Evolutionary conservation across 2,329 filamentous ascomycete species (phyloP).

Genomic region (Arthrobotrys pseudoclavata): DNA sequence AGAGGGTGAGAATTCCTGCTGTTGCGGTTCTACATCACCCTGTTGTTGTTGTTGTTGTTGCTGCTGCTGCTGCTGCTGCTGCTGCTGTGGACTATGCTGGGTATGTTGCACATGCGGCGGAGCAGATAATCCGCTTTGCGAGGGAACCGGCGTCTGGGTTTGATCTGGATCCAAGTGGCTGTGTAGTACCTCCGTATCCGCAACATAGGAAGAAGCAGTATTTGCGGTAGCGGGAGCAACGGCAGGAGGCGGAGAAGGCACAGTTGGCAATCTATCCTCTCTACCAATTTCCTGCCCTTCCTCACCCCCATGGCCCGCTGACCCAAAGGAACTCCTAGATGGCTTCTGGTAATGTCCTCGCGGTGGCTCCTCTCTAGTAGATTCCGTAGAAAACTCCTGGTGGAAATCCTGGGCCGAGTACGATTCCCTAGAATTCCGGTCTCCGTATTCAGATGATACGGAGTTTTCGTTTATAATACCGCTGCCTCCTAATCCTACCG

Average conservation of each 20-base stretch:
- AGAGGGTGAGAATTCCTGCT: conserved; percentile 45
- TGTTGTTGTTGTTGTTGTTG: background rate
- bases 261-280: conserved; percentile 52
- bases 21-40: conserved; percentile 21
- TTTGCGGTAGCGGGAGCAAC: conserved; percentile 25
- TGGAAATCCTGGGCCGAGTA: conserved; percentile 51
- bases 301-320: conserved; percentile 36
- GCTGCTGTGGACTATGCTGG: conserved; percentile 15
- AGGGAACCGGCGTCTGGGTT: conserved; percentile 44
- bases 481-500: background rate
- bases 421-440: conserved; percentile 42
- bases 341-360: conserved; percentile 48
- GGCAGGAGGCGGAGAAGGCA: conserved; percentile 52
- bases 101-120: conserved; percentile 35
- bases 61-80: conserved; percentile 2
- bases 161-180: conserved; percentile 42
- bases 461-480: conserved; percentile 15
- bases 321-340: conserved; percentile 52
- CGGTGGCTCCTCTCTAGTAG: conserved; percentile 17
- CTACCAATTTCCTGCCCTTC: conserved; percentile 41
- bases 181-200: conserved; percentile 30
- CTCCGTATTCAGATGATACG: conserved; percentile 42
- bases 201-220: conserved; percentile 25
- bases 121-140: conserved; percentile 48
- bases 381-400: conserved; percentile 38